Evolutionary conservation across 202 grass and related monocot genomes (phyloP).

Genomic region (Alloteropsis angusta): DNA sequence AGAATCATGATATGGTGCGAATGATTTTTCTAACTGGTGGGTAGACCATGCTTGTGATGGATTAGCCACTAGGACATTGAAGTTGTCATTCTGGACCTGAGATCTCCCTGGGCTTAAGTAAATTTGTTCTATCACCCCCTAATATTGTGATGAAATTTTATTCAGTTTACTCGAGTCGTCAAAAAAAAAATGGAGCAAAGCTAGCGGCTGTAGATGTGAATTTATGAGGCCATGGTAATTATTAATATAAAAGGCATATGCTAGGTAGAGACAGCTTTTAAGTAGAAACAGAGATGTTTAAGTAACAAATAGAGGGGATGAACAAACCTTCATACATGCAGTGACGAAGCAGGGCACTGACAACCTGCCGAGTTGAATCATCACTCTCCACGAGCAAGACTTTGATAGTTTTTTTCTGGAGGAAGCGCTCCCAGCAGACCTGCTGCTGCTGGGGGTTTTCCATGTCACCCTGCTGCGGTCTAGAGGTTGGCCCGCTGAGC

Average conservation of each 20-base stretch:
- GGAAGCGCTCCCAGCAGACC: constrained; percentile 59
- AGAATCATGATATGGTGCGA: too few relatives aligned
- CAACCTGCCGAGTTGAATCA: constrained; percentile 60
- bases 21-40: too few relatives aligned
- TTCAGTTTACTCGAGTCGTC: too few relatives aligned
- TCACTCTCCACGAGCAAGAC: constrained; percentile 74
- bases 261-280: not conserved
- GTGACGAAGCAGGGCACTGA: constrained; percentile 64
- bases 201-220: not conserved
- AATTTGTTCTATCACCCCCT: not conserved
- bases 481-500: not conserved
- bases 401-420: constrained; percentile 53
- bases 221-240: not conserved
- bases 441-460: constrained; percentile 19
- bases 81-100: not conserved
- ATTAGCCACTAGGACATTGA: not conserved
- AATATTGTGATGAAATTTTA: not conserved
- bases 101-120: too few relatives aligned
- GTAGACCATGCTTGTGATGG: too few relatives aligned
- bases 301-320: not conserved
- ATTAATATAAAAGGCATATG: not conserved
- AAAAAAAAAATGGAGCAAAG: not conserved
- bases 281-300: not conserved
- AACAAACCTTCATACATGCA: constrained; percentile 78
- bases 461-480: not conserved